phyloP scores from a whole-genome alignment of 2,329 filamentous ascomycete genomes.

The Grosmannia serpens region DNA sequence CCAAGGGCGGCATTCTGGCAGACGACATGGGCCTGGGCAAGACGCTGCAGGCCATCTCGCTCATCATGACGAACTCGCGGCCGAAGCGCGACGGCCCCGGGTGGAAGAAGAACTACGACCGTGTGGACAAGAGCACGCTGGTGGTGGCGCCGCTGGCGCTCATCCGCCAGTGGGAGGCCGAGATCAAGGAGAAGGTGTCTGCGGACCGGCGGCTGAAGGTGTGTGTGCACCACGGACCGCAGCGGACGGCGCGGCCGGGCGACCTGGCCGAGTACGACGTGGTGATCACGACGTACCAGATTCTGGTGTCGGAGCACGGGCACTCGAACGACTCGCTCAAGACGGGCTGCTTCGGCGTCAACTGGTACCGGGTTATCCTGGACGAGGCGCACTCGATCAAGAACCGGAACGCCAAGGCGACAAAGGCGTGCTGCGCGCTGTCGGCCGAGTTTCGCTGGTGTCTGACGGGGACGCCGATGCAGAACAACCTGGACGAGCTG shows the following conservation, averaged over 20 bases:
- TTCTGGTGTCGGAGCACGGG: conserved; percentile 81
- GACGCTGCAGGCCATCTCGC: conserved; percentile 83
- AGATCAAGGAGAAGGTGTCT: conserved; percentile 71
- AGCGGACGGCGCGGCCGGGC: conserved; percentile 65
- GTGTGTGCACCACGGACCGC: conserved; percentile 81
- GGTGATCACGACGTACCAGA: conserved; percentile 94
- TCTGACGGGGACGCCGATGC: conserved; percentile 90
- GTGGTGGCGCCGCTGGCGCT: conserved; percentile 88
- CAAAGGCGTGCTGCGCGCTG: conserved; percentile 80
- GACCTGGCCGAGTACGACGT: conserved; percentile 82
- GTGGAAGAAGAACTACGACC: conserved; percentile 57
- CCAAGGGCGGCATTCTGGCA: conserved; percentile 87
- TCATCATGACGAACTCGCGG: conserved; percentile 74
- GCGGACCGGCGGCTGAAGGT: conserved; percentile 62
- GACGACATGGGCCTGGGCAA: conserved; percentile 98
- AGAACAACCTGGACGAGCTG: conserved; percentile 94
- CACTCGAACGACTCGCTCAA: conserved; percentile 56
- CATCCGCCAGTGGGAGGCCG: conserved; percentile 94
- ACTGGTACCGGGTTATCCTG: conserved; percentile 92
- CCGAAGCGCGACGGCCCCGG: conserved; percentile 45
- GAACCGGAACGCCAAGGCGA: conserved; percentile 91
- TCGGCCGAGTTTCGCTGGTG: conserved; percentile 89
- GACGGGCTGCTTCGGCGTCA: conserved; percentile 76
- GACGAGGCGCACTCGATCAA: conserved; percentile 98
- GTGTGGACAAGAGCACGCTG: conserved; percentile 67